Base-by-base conservation (phyloP, 2,329 filamentous ascomycete genomes). In the Aciculosporium take region DNA sequence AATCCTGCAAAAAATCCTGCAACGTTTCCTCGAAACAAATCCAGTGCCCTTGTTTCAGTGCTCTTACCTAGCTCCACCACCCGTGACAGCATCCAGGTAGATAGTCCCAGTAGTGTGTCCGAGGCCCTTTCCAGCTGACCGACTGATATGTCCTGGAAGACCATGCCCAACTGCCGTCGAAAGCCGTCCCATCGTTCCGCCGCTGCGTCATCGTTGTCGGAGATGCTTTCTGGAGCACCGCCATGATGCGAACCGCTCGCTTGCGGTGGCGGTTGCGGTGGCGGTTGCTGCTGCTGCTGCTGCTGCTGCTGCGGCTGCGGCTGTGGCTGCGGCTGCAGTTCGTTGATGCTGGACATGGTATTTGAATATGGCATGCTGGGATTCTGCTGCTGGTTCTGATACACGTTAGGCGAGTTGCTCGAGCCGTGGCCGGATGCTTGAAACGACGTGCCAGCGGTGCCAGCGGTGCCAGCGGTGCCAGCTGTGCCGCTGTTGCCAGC, bases 181-280 rank as follows among this genome's bases (percentile, higher is more conserved):
- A 80, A 81, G 39, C 69, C 67, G 32, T 72, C 70, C 65, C 83
- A 91, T 39, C 78, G 79, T 52, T 81, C 79, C 48, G 83, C 78
- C 53, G 79, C 64, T 28, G 69, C 64, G 21, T 69, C 66, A 25
- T 67, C 58, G 48, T 78, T 72, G 43, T 74, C 72, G 48, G 77
- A 71, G n/a, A 38, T 21, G 49, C n/a, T 44, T 55, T 74, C 68
- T 20, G 65, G 62, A 38, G 68, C 62, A 38, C 71, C 69, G 31
- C 71, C 69, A 31, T 65, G 51, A n/a, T 34, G 41, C 4, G 40
- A 42, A 31, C 34, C 10, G 12, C 40, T 13, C 21, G 42, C 7
- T 8, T 27, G 38, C 12, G 38, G 33, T 10, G 27, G 7, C 10
- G 27, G 27, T 3, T 4, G 27, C 3, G 8, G 7, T 28, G 27